phyloP scores from a whole-genome alignment of 169 alveolate species.

The Theileria parva region DNA sequence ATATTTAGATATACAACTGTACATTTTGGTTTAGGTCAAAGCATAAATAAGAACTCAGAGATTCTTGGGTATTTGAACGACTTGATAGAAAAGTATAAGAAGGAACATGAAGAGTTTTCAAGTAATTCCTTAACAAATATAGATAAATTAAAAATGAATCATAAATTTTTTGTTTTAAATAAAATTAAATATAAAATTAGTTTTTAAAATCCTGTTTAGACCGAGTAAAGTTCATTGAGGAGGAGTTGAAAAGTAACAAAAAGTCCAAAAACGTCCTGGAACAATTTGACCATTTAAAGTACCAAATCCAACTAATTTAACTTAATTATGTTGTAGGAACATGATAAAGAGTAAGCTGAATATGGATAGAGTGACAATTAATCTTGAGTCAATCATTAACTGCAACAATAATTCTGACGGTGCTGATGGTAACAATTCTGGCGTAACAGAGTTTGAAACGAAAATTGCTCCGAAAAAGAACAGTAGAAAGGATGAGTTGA shows the following conservation, averaged over 20 bases:
- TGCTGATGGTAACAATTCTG: background rate
- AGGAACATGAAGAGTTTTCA: constrained; percentile 33
- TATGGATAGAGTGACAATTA: background rate
- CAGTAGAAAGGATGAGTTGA: constrained; percentile 11
- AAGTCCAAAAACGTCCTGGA: constrained; percentile 40
- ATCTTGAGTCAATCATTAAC: constrained; percentile 17
- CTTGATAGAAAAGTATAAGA: constrained; percentile 37
- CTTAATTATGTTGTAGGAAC: constrained; percentile 5
- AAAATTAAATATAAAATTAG: constrained; percentile 14
- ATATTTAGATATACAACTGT: constrained; percentile 1
- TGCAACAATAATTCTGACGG: constrained; percentile 1
- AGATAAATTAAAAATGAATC: background rate
- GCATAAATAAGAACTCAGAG: constrained; percentile 1
- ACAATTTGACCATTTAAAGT: constrained; percentile 44
- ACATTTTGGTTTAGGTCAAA: background rate
- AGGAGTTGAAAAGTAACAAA: constrained; percentile 6
- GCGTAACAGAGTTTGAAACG: constrained; percentile 1
- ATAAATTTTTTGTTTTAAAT: background rate
- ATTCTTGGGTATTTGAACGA: constrained; percentile 25
- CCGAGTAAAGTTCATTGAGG: constrained; percentile 7
- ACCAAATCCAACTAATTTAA: background rate
- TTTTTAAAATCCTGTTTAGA: constrained; percentile 17
- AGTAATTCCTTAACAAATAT: constrained; percentile 12
- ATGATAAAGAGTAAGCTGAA: constrained; percentile 21
- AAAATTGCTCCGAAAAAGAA: background rate